Percentiles rank a stretch among this genome's conserved stretches.
Evolutionary conservation across 768 basidiomycete genomes (phyloP).

Genomic region (Trametes coccinea): DNA sequence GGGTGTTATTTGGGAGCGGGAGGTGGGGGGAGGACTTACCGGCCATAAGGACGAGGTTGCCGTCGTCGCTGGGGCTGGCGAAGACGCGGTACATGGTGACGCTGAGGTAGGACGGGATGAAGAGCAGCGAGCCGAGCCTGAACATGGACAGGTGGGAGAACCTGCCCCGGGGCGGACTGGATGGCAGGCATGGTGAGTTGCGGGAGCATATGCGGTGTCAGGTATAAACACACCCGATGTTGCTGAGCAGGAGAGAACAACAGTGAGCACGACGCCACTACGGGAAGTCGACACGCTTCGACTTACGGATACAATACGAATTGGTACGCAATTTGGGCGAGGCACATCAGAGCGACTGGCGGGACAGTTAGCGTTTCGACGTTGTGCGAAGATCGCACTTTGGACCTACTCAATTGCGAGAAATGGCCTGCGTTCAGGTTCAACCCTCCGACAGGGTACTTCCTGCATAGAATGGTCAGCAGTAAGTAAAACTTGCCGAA

Average conservation of each 20-base stretch:
- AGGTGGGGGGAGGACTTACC: conserved; percentile 44
- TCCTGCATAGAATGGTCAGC: conserved; percentile 42
- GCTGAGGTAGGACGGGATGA: conserved; percentile 87
- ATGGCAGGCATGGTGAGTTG: background rate
- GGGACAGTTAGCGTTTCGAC: background rate
- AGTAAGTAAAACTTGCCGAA: background rate
- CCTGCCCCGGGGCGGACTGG: conserved; percentile 75
- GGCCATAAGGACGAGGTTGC: conserved; percentile 79
- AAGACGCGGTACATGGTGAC: conserved; percentile 74
- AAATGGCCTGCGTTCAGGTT: conserved; percentile 91
- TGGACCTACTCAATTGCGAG: conserved; percentile 77
- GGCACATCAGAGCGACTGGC: conserved; percentile 89
- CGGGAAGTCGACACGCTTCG: background rate
- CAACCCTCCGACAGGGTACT: conserved; percentile 84
- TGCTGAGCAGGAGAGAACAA: conserved; percentile 24
- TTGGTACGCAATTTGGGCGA: conserved; percentile 91
- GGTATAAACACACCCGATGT: conserved; percentile 35
- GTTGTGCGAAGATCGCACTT: background rate
- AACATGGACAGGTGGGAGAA: conserved; percentile 90
- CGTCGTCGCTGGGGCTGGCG: conserved; percentile 67
- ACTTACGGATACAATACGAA: conserved; percentile 88
- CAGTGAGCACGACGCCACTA: background rate
- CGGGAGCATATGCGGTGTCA: no score
- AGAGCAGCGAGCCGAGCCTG: conserved; percentile 80
- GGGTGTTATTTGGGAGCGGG: no score